phyloP scores from a whole-genome alignment of 2,329 filamentous ascomycete genomes.

The Apiospora phragmitis region DNA sequence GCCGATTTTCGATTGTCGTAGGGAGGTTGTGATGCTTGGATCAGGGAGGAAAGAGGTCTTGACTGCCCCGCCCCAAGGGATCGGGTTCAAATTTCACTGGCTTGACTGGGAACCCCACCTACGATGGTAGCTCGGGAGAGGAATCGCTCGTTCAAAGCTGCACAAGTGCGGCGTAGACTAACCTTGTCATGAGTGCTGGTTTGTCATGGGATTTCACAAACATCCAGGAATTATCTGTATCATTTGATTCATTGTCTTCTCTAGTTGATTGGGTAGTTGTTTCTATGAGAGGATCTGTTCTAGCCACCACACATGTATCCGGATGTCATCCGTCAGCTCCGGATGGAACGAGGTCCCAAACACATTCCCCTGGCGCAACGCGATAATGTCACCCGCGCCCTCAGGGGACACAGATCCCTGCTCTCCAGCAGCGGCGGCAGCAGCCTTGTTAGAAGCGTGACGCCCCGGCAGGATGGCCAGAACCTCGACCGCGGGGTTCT shows the following conservation, averaged over 20 bases:
- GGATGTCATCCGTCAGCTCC: conserved; percentile 81
- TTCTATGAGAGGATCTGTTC: conserved; percentile 8
- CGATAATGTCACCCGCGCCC: conserved; percentile 75
- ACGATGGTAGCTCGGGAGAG: not conserved
- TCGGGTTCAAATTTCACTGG: not conserved
- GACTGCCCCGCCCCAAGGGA: not conserved
- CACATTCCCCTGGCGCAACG: conserved; percentile 86
- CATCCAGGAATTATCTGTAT: not conserved
- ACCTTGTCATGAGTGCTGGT: not conserved
- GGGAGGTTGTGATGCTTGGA: not conserved
- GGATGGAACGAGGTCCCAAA: conserved; percentile 96
- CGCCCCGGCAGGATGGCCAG: conserved; percentile 51
- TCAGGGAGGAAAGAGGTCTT: not conserved
- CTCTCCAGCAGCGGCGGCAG: conserved; percentile 33
- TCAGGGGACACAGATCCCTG: conserved; percentile 26
- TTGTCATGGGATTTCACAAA: not conserved
- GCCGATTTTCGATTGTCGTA: not conserved
- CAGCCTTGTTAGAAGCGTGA: conserved; percentile 39
- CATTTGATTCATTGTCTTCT: not conserved
- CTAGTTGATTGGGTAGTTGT: not conserved
- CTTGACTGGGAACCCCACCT: not conserved
- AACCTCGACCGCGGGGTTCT: conserved; percentile 43
- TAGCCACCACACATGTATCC: conserved; percentile 95
- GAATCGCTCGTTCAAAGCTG: not conserved
- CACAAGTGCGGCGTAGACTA: not conserved